Percentiles rank a stretch among this genome's conserved stretches.
phyloP scores from a whole-genome alignment of 2,329 filamentous ascomycete genomes.

The Didymellaceae sp. region DNA sequence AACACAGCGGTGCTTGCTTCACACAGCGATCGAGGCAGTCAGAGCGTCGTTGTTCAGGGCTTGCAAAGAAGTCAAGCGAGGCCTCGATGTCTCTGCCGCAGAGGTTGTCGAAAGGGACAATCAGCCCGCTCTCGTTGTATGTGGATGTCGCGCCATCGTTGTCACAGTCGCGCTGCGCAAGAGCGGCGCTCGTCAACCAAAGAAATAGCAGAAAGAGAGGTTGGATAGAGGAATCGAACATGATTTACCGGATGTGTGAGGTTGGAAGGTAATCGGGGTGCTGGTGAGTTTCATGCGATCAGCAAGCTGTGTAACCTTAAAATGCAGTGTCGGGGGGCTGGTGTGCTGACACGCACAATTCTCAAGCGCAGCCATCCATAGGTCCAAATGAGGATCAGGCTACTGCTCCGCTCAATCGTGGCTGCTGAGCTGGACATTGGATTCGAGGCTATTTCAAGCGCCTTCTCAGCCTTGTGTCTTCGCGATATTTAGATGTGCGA shows the following conservation, averaged over 20 bases:
- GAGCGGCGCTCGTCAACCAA: neutral
- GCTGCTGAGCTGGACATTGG: neutral
- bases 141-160: neutral
- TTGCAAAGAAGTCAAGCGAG: conserved; percentile 11
- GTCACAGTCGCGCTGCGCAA: conserved; percentile 1
- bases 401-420: neutral
- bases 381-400: neutral
- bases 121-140: neutral
- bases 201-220: neutral
- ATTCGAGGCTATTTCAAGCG: neutral
- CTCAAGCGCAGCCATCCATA: neutral
- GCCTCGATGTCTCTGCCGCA: conserved; percentile 20
- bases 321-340: neutral
- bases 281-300: neutral
- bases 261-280: neutral
- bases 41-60: conserved; percentile 1
- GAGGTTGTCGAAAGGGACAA: conserved; percentile 16
- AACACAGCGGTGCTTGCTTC: conserved; percentile 13
- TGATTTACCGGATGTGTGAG: neutral
- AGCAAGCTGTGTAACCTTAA: neutral
- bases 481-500: neutral
- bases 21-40: conserved; percentile 19
- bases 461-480: conserved; percentile 1
- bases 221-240: neutral
- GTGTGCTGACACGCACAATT: neutral